Percentiles rank a stretch among this genome's conserved stretches.
Evolutionary conservation across 2,329 filamentous ascomycete genomes (phyloP).

Genomic region (Grosmannia clavigera): DNA sequence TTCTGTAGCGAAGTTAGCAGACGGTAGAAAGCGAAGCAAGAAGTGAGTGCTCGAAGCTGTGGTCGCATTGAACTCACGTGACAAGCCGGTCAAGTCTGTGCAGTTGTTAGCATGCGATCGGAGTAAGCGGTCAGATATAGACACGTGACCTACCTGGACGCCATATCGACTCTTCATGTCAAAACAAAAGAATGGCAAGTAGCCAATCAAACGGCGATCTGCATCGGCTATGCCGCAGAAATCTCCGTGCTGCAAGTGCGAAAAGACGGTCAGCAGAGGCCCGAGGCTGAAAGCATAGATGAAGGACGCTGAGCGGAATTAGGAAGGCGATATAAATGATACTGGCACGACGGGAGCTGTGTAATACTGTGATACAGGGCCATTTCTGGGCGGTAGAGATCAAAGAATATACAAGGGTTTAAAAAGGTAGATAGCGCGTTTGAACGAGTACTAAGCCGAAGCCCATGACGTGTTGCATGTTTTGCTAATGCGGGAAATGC

Average conservation of each 20-base stretch:
- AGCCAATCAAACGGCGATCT: slow-evolving; percentile 7
- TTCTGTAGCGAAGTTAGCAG: slow-evolving; percentile 34
- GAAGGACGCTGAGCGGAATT: not conserved
- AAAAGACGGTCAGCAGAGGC: not conserved
- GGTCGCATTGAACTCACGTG: slow-evolving; percentile 53
- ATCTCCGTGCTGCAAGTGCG: not conserved
- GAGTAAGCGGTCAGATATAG: not conserved
- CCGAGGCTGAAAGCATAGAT: not conserved
- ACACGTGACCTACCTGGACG: slow-evolving; percentile 34
- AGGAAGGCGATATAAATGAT: not conserved
- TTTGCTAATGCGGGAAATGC: not conserved
- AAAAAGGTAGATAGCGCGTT: not conserved
- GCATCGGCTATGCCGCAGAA: not conserved
- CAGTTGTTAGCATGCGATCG: slow-evolving; percentile 15
- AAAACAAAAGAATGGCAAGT: slow-evolving; percentile 8
- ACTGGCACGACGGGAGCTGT: not conserved
- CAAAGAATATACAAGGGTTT: not conserved
- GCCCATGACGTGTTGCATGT: not conserved
- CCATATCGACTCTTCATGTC: slow-evolving; percentile 36
- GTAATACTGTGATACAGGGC: not conserved
- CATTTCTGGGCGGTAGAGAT: not conserved
- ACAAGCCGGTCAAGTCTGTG: slow-evolving; percentile 69
- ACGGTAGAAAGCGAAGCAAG: not conserved
- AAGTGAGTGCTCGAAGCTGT: not conserved
- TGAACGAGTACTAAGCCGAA: not conserved